Base-by-base conservation (phyloP, 768 basidiomycete species). In the Tulasnella sp. region DNA sequence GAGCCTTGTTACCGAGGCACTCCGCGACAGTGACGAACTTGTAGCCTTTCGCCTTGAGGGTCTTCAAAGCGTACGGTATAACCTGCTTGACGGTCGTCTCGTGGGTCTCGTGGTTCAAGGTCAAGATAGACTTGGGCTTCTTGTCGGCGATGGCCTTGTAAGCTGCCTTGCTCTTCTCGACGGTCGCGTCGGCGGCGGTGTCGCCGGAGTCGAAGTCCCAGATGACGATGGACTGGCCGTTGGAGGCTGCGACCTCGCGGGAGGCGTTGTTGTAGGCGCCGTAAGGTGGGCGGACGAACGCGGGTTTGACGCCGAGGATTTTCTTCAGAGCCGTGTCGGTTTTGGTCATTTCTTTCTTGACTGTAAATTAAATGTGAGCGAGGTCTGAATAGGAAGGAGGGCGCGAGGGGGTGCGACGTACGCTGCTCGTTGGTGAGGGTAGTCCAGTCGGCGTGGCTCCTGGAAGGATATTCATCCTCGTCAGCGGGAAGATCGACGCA, bases 81-180 rank as follows among this genome's bases (percentile, higher is more conserved):
- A 52, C 38, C 40, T 31, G 21, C 18, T 42, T 21, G 5, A 18
- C 40, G 42, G 39, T 46, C 24, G 18, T 44, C 19, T 56, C 19
- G n/a, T 80, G 36, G 24, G 81, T 80, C 81, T 81, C 81, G 74
- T 81, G 81, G 81, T 81, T 81, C 14, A 81, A 74, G 31, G 81
- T 72, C 44, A 80, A 71, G 27, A 80, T 78, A 12, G 38, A 80
- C 34, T 16, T 24, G 36, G 79, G 79, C n/a, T 80, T 56, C 79
- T 80, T 80, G 58, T 12, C 56, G 27, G 73, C 56, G 27, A 74
- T 39, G 12, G 71, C 36, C 40, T 39, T 52, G 79, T 80, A 80
- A 21, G 36, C 10, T 7, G 31, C 31, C 79, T 80, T 46, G 38
- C 56, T 58, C 27, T 78, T 40, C 7, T 18, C 34, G 27, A 71